phyloP scores from a whole-genome alignment of 331 rosid genomes.

The Arachis monticola region DNA sequence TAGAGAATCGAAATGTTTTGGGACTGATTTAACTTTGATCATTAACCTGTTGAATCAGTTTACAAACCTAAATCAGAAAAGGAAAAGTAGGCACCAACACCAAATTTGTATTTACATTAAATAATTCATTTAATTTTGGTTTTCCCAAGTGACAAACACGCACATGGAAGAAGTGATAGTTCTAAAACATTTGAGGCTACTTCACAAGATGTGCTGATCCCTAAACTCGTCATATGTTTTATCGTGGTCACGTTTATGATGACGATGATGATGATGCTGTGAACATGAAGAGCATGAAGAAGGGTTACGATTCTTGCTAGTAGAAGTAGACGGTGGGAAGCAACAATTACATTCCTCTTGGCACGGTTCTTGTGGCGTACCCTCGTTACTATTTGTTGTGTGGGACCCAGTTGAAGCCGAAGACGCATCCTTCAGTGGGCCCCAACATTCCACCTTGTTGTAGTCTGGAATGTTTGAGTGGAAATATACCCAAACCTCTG shows the following conservation, averaged over 20 bases:
- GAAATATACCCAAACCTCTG: conserved; percentile 72
- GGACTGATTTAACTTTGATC: no score
- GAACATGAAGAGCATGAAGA: conserved; percentile 24
- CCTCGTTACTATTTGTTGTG: neutral
- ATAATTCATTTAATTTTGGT: no score
- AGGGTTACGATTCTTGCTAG: neutral
- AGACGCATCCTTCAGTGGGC: conserved; percentile 60
- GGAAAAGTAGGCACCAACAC: no score
- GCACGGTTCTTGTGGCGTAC: conserved; percentile 48
- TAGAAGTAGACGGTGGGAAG: conserved; percentile 51
- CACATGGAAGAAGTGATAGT: no score
- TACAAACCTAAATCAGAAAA: no score
- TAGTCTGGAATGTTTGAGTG: conserved; percentile 71
- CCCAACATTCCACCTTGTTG: conserved; percentile 80
- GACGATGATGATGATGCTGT: neutral
- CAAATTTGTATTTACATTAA: no score
- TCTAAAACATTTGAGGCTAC: neutral
- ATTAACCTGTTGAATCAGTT: no score
- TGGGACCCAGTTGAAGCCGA: conserved; percentile 30
- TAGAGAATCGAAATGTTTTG: no score
- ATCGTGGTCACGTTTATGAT: neutral
- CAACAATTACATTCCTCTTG: conserved; percentile 57
- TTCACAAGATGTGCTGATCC: conserved; percentile 28
- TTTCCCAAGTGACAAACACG: no score
- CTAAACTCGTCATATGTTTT: conserved; percentile 10